A percentile compares a stretch with the other conserved stretches of the same genome.
phyloP scores from a whole-genome alignment of 1,284 basidiomycete genomes.

The Ustilago sp. region DNA sequence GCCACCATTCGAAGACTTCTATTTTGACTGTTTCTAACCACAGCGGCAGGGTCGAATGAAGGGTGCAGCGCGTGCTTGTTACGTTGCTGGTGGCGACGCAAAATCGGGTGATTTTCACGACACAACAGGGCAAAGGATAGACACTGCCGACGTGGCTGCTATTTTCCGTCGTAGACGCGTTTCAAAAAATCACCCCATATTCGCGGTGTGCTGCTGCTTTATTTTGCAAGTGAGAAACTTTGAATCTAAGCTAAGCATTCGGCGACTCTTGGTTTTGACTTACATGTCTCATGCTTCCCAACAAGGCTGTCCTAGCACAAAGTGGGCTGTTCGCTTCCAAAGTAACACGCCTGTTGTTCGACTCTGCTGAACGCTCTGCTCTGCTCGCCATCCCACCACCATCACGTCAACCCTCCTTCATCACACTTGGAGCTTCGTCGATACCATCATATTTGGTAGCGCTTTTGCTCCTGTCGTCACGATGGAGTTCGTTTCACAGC shows the following conservation, averaged over 20 bases:
- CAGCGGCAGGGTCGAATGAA: constrained; percentile 3
- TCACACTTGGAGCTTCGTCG: constrained; percentile 5
- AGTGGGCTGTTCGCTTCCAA: constrained; percentile 23
- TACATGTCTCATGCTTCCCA: neutral
- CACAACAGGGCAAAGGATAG: neutral
- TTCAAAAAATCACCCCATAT: constrained; percentile 1
- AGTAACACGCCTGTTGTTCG: constrained; percentile 22
- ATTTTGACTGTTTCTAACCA: neutral
- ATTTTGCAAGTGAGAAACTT: neutral
- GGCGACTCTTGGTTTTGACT: constrained; percentile 6
- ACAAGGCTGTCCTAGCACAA: neutral
- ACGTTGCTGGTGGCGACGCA: neutral
- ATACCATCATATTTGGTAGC: constrained; percentile 8
- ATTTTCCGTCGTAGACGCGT: constrained; percentile 1
- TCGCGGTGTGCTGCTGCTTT: neutral
- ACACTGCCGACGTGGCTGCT: neutral
- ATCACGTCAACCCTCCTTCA: constrained; percentile 5
- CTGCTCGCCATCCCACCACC: constrained; percentile 3
- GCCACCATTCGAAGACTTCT: constrained; percentile 7
- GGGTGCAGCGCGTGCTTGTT: constrained; percentile 4
- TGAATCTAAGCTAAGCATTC: constrained; percentile 22
- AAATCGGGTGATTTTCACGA: constrained; percentile 31
- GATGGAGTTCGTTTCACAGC: constrained; percentile 52
- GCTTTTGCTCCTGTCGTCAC: constrained; percentile 7
- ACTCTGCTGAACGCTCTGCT: neutral